Conservation (phyloP, 2,329 filamentous ascomycete species). For the Aspergillus glaucus region DNA sequence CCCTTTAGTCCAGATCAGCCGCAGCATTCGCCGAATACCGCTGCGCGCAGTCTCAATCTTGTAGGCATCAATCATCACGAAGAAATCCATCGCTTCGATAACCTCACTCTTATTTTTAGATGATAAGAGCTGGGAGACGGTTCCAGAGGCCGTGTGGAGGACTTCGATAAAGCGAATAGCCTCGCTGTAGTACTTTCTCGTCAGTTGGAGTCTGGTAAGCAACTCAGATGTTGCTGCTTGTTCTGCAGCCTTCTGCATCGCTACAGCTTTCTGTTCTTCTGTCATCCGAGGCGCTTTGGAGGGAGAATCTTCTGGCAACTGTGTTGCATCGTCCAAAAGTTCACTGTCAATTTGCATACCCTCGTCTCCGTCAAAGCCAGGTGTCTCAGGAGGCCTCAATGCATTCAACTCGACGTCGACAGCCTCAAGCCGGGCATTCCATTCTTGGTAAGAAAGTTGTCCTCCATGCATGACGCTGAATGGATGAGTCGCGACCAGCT, state of each 20-base stretch:
- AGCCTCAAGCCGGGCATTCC: slow-evolving; percentile 72
- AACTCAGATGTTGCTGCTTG: slow-evolving; percentile 85
- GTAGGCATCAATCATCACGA: slow-evolving; percentile 91
- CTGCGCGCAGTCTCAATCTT: slow-evolving; percentile 88
- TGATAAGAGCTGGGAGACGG: slow-evolving; percentile 79
- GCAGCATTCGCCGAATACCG: slow-evolving; percentile 91
- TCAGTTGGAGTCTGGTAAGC: slow-evolving; percentile 79
- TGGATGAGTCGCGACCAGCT: slow-evolving; percentile 86
- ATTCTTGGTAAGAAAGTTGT: slow-evolving; percentile 76
- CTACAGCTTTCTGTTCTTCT: slow-evolving; percentile 68
- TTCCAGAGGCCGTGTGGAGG: slow-evolving; percentile 71
- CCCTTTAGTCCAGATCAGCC: slow-evolving; percentile 97
- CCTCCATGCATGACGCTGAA: slow-evolving; percentile 89
- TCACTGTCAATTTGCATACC: slow-evolving; percentile 68
- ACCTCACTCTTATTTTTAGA: slow-evolving; percentile 98
- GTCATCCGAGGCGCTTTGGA: slow-evolving; percentile 64
- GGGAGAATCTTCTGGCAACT: slow-evolving; percentile 60
- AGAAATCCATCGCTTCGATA: slow-evolving; percentile 98
- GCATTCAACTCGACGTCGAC: slow-evolving; percentile 77
- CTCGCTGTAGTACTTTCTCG: slow-evolving; percentile 85
- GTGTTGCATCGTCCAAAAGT: slow-evolving; percentile 82
- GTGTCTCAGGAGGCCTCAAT: slow-evolving; percentile 67
- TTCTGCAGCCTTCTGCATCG: slow-evolving; percentile 72
- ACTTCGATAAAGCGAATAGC: slow-evolving; percentile 91
- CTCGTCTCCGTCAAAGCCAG: slow-evolving; percentile 62